phyloP scores from a whole-genome alignment of 192 early-diverging fungal genomes.

The Glomus cerebriforme region DNA sequence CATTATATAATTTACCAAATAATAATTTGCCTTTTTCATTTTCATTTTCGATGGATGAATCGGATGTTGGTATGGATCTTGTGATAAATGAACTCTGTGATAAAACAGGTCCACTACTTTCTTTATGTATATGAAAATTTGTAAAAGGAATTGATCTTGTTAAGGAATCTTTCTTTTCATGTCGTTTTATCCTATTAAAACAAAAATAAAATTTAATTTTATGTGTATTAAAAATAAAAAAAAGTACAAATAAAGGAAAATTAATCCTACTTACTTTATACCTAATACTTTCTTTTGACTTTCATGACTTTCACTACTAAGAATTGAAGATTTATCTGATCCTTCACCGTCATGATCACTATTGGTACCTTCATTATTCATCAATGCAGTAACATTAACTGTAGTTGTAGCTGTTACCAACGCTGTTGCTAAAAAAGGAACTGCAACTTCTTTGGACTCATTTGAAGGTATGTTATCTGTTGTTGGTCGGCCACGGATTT shows the following conservation, averaged over 20 bases:
- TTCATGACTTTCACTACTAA: conserved; percentile 12
- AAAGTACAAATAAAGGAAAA: neutral
- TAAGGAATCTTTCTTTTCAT: neutral
- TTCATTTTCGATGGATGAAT: neutral
- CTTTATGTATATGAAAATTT: neutral
- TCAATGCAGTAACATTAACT: neutral
- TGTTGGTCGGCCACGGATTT: conserved; percentile 4
- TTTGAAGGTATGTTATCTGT: neutral
- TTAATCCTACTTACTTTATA: neutral
- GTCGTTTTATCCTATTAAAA: neutral
- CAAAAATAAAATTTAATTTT: neutral
- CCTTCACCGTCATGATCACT: neutral
- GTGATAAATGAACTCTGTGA: neutral
- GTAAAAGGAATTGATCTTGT: neutral
- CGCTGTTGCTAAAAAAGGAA: neutral
- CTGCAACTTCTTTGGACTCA: neutral
- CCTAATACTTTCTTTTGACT: neutral
- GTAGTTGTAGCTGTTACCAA: neutral
- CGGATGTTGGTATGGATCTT: neutral
- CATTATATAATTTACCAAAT: conserved; percentile 21
- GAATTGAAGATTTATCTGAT: conserved; percentile 23
- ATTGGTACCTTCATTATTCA: neutral
- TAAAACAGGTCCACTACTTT: no score
- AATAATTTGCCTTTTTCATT: conserved; percentile 8
- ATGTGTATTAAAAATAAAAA: neutral